Base-by-base conservation (phyloP, 2,329 filamentous ascomycete genomes). In the Dryadomyces sulphureus region DNA sequence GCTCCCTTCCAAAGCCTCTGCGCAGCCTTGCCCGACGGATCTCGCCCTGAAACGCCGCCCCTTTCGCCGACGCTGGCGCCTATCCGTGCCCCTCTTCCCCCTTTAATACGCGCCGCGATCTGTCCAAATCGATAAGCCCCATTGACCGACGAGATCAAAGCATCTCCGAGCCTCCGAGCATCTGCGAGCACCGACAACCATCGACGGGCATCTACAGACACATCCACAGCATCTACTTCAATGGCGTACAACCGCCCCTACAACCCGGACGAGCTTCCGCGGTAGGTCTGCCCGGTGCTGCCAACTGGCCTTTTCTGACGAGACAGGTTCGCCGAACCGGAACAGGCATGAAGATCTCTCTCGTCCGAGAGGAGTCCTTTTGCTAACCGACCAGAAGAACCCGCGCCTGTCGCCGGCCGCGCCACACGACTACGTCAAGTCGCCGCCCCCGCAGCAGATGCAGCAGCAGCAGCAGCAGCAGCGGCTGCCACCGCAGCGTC, bases 241-340 rank as follows among this genome's bases (percentile, higher is more conserved):
- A 96, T 96, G 90, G 90, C 90, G 47, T 96, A 96, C 73, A 94
- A 94, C 66, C 80, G 79, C 62, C 77, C 82, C 47, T 92, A 88
- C 69, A 94, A 98, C 63, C 89, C 89, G 30, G 90, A 98, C 69
- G 85, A 88, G 60, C 78, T 98, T 53, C 90, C 90, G 60, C 87
- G 87, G 84, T 92, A 73, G 67, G 81, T 30, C n/a, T n/a, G n/a
- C n/a, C n/a, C n/a, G n/a, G n/a, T n/a, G n/a, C n/a, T n/a, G n/a
- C n/a, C 24, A 4, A 17, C 5, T 25, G 19, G 16, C 20, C 8
- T 22, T 20, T 36, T 8, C 17, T 27, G 7, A 34, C 38, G 8
- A 3, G 45, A 45, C 54, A 73, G 69, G 54, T 73, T 73, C 54
- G 69, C 69, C 52, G 69, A 73, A 55, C 69, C 70, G 42, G 69